Conservation (phyloP, 2,329 filamentous ascomycete genomes). For the Lasiodiplodia hormozganensis region DNA sequence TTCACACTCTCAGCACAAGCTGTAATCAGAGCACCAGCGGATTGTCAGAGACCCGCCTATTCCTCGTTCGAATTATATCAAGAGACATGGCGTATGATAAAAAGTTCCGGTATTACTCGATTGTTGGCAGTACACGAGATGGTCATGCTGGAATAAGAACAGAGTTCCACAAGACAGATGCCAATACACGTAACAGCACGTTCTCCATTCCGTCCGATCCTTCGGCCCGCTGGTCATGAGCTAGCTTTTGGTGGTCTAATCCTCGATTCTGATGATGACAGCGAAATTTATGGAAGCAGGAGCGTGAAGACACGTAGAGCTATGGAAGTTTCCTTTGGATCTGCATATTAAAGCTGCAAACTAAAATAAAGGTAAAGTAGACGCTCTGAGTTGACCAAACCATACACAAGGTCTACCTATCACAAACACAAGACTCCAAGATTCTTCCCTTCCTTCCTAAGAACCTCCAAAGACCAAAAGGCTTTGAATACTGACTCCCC, state of each 20-base stretch:
- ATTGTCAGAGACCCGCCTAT: too few species aligned
- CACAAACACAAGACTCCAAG: constrained; percentile 29
- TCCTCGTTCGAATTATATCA: too few species aligned
- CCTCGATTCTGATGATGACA: neutral
- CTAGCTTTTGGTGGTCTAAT: neutral
- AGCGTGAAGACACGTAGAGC: neutral
- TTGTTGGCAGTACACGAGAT: too few species aligned
- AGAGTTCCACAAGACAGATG: too few species aligned
- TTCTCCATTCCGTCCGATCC: neutral
- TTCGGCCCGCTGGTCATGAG: neutral
- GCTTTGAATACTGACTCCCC: constrained; percentile 57
- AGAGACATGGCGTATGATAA: too few species aligned
- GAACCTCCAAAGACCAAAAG: constrained; percentile 59
- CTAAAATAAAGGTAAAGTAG: neutral
- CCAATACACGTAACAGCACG: neutral
- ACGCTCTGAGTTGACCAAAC: neutral
- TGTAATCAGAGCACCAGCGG: too few species aligned
- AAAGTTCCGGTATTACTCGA: too few species aligned
- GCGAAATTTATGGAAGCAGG: neutral
- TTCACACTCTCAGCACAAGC: too few species aligned
- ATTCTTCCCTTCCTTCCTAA: constrained; percentile 38
- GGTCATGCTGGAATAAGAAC: neutral
- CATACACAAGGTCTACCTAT: neutral
- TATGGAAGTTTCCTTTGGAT: neutral
- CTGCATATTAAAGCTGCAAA: neutral